Conservation (phyloP, 495 filamentous ascomycete species). For the Aspergillus ostianus region DNA sequence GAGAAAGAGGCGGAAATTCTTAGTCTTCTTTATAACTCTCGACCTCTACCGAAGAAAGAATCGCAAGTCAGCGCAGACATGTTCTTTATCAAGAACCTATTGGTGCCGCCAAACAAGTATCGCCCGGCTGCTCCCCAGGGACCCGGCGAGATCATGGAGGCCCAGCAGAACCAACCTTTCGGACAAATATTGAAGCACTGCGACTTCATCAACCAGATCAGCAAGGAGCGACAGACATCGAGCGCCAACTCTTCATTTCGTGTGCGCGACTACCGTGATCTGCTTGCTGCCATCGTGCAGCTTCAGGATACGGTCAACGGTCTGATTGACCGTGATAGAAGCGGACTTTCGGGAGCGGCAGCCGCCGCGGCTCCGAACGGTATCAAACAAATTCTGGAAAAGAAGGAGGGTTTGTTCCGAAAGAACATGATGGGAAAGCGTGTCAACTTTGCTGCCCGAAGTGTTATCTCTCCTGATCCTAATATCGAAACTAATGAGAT, state of each 20-base stretch:
- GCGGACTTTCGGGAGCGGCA: constrained; percentile 71
- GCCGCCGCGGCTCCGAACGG: constrained; percentile 49
- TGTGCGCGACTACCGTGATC: constrained; percentile 55
- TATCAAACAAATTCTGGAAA: constrained; percentile 97
- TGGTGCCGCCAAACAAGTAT: constrained; percentile 90
- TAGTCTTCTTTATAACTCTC: constrained; percentile 75
- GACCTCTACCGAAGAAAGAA: constrained; percentile 49
- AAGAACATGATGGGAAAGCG: constrained; percentile 99
- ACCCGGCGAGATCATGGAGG: constrained; percentile 74
- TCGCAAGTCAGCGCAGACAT: constrained; percentile 70
- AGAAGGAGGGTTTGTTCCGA: constrained; percentile 97
- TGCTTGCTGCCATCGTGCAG: constrained; percentile 69
- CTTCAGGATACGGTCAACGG: constrained; percentile 91
- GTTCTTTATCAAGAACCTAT: constrained; percentile 83
- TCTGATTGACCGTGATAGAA: constrained; percentile 82
- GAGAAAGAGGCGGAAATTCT: constrained; percentile 82
- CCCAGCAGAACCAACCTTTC: constrained; percentile 80
- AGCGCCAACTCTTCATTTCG: constrained; percentile 40
- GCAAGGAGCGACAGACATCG: constrained; percentile 62
- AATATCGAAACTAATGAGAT: constrained; percentile 99
- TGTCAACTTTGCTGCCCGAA: constrained; percentile 96
- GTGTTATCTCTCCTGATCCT: constrained; percentile 96
- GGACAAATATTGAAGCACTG: constrained; percentile 72
- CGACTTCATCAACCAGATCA: constrained; percentile 69
- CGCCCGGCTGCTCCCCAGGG: constrained; percentile 84